These are phyloP conservation scores for Psilocybe subaeruginosa DNA, from an alignment of 768 basidiomycete genomes.

Conservation along the genomic window DNA sequence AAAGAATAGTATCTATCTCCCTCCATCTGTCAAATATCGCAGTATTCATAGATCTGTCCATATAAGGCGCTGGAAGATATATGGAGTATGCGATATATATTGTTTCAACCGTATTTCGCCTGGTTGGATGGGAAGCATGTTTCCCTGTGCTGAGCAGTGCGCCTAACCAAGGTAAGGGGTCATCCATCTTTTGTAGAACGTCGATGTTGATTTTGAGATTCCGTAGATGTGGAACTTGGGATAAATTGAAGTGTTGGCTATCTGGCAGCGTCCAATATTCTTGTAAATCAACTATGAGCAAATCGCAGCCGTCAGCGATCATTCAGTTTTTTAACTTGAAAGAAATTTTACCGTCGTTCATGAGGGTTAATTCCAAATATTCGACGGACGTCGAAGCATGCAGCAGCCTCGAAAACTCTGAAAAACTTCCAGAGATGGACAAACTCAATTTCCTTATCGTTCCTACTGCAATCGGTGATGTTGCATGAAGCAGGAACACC, in stretches of 20 bases:
- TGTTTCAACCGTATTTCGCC: conserved; percentile 17
- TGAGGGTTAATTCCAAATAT: conserved; percentile 26
- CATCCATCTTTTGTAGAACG: conserved; percentile 28
- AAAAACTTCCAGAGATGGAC: conserved; percentile 29
- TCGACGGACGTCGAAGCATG: conserved; percentile 23
- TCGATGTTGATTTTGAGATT: conserved; percentile 28
- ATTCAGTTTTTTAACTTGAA: background rate
- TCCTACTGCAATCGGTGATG: conserved; percentile 19
- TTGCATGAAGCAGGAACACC: conserved; percentile 24
- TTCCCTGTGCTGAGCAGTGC: conserved; percentile 25
- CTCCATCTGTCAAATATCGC: conserved; percentile 28
- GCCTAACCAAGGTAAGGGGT: conserved; percentile 31
- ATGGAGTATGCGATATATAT: conserved; percentile 27
- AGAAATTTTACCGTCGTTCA: conserved; percentile 24
- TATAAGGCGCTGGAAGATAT: conserved; percentile 33
- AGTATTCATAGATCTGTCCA: conserved; percentile 29
- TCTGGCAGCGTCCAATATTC: conserved; percentile 23
- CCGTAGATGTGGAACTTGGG: conserved; percentile 23
- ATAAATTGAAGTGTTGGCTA: conserved; percentile 24
- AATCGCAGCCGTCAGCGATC: background rate
- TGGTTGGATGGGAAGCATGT: conserved; percentile 9
- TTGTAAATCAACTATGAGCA: conserved; percentile 19
- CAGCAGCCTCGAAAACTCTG: conserved; percentile 26
- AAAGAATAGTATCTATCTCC: conserved; percentile 27
- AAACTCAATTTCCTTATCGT: conserved; percentile 26